Evolutionary conservation across 352 stramenopile genomes (phyloP), one percentile per base, ranked within the genome.

Genomic region (Pythium phragmiticola): DNA sequence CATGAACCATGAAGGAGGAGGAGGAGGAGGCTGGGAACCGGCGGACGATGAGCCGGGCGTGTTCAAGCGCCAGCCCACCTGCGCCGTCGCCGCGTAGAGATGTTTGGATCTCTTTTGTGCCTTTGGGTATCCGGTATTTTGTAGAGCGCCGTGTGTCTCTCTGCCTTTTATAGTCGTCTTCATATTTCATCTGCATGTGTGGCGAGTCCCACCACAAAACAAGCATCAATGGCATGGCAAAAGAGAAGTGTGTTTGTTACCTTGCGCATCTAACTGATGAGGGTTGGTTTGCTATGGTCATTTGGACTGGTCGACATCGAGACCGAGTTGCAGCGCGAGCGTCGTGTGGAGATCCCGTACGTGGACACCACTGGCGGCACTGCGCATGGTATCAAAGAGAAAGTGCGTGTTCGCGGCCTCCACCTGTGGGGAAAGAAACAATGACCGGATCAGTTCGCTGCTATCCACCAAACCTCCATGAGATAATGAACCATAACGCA

Each of bases 11-110:
- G 34, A 13, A 39, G 34, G 34, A 39, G 34, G 34, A 39, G 34
- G 34, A 39, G 68, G 89, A 19, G 79, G 69, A 11, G 80, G 77
- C 49, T 94, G 85, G 85, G 82, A 94, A 54, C 80, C 88, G 28
- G 76, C 74, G 0, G 83, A 83, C 14, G 83, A 83, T 14, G 72
- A 92, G 49, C 64, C 80, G 1, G 85, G 85, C 13, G 82, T 94
- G 52, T 94, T 87, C 65, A 90, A 90, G 65, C 85, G 85, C 12
- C 68, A 77, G 21, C 62, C 72, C 0, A 45, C 79, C 16, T 84
- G 86, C 33, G 79, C 76, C 19, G 70, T 84, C 21, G 80, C 82
- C 2, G 83, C 81, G n/a, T 92, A 87, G 28, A 21, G 30, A 16
- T 56, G 4, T 49, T 30, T 17, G 23, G 49, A 30, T 16, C 39